Evolutionary conservation across 352 stramenopile species (phyloP), one percentile per base, ranked within the genome.

Genomic region (Globisporangium paddicum): DNA sequence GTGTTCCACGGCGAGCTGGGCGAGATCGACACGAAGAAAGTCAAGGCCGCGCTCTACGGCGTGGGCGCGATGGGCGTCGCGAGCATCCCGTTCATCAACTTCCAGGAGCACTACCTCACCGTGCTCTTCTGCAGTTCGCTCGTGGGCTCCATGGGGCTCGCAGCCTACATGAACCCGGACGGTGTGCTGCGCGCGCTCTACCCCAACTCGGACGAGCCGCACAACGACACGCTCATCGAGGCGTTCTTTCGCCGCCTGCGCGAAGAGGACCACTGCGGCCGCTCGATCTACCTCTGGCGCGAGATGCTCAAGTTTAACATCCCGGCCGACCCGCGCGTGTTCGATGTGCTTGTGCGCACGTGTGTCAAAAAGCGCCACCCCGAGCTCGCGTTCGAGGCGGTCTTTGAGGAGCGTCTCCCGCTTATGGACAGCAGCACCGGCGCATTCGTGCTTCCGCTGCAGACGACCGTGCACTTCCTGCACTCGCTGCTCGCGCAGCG

Each of bases 321-420:
- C 25, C 58, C 72, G n/a, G 68, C 81, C 1, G 86, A 95, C 56
- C 68, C 74, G 45, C 82, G 75, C 21, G 79, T 92, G 28, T 90
- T 85, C 50, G 86, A 95, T 55, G 75, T 95, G 37, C 60, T 95
- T 35, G 81, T 93, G 37, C 81, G 86, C 58, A 92, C 77, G 25
- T 93, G 86, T 52, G 79, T 95, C 14, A 80, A 83, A 58, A 95
- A 95, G 62, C 86, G 86, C 19, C 83, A 95, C 58, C 86, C 86
- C 0, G 83, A 93, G 44, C 68, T 93, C 10, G 82, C 79, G 25
- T 90, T 83, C 45, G 79, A 89, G 47, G 79, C 71, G 32, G 51
- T 91, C 6, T 87, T 94, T 9, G 71, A 89, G 46, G 72, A 87
- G 50, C 81, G 81, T 21, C 67, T 84, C 19, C 66, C 75, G 26